phyloP scores from a whole-genome alignment of 345 rosid species.

The Ricinus communis region DNA sequence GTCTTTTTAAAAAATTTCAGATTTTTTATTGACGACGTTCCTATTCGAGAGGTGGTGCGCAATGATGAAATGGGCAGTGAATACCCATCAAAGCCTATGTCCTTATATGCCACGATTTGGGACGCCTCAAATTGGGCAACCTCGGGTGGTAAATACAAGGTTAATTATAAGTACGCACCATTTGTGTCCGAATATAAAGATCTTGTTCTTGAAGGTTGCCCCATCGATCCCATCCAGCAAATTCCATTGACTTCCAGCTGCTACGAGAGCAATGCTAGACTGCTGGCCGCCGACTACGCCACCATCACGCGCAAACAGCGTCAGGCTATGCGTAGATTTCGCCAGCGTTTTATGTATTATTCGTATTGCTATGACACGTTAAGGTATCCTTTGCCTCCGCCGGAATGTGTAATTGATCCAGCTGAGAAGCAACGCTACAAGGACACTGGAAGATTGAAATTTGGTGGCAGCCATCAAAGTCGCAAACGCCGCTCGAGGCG shows the following conservation, averaged over 20 bases:
- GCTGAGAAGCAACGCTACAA: conserved; percentile 54
- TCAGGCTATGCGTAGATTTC: conserved; percentile 59
- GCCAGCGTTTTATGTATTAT: conserved; percentile 79
- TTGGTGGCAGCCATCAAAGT: conserved; percentile 60
- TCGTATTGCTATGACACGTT: conserved; percentile 76
- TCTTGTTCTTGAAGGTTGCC: conserved; percentile 67
- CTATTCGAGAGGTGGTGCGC: conserved; percentile 69
- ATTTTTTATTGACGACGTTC: conserved; percentile 85
- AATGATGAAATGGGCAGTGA: conserved; percentile 71
- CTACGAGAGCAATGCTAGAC: conserved; percentile 27
- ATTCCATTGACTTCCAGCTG: conserved; percentile 34
- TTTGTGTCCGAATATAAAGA: conserved; percentile 69
- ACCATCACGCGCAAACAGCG: conserved; percentile 41
- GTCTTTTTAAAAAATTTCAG: no score
- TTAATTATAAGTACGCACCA: conserved; percentile 70
- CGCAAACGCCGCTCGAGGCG: conserved; percentile 33
- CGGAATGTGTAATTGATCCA: conserved; percentile 64
- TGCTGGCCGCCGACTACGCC: conserved; percentile 44
- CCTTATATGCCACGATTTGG: conserved; percentile 92
- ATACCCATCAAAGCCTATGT: conserved; percentile 87
- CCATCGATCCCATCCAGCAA: conserved; percentile 59
- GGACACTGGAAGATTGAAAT: conserved; percentile 69
- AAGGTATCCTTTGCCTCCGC: conserved; percentile 53
- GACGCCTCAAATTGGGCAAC: conserved; percentile 97
- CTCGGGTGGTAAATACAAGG: conserved; percentile 71